Evolutionary conservation across 2,329 filamentous ascomycete genomes (phyloP).

Genomic region (Ceratocystis smalleyi): DNA sequence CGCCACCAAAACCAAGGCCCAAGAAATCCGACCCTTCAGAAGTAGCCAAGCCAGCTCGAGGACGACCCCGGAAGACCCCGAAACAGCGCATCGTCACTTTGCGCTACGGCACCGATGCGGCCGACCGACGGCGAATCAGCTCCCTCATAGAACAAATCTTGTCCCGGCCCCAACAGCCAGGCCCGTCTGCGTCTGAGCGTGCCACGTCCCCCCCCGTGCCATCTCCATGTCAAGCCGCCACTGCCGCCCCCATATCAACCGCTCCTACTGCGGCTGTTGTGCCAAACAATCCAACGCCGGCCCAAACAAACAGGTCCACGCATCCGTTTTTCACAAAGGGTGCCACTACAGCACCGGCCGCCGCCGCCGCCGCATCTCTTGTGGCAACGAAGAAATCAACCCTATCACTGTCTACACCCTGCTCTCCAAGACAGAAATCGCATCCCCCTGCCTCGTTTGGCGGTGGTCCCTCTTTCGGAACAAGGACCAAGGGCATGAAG

Average conservation of each 20-base stretch:
- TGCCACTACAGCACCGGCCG: background rate
- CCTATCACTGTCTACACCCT: constrained; percentile 38
- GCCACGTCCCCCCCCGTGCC: background rate
- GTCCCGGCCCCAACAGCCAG: background rate
- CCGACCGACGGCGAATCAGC: constrained; percentile 35
- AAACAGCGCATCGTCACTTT: constrained; percentile 35
- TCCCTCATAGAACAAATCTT: constrained; percentile 32
- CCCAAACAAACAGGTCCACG: constrained; percentile 23
- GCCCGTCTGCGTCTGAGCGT: background rate
- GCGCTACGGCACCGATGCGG: constrained; percentile 40
- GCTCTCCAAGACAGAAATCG: constrained; percentile 28
- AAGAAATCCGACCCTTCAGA: constrained; percentile 12
- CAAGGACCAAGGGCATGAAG: constrained; percentile 34
- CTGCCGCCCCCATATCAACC: constrained; percentile 21
- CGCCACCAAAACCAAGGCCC: constrained; percentile 41
- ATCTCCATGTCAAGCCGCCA: background rate
- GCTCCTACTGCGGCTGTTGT: constrained; percentile 11
- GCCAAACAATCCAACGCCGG: constrained; percentile 3
- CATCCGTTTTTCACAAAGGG: constrained; percentile 32
- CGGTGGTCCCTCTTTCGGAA: constrained; percentile 27
- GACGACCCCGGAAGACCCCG: constrained; percentile 19
- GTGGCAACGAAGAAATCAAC: constrained; percentile 21
- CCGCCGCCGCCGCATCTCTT: background rate
- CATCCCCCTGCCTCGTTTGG: constrained; percentile 23
- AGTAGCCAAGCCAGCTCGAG: constrained; percentile 1